Percentiles rank a stretch among this genome's conserved stretches.
phyloP scores from a whole-genome alignment of 305 asterid species.

The Rubia tinctorum region DNA sequence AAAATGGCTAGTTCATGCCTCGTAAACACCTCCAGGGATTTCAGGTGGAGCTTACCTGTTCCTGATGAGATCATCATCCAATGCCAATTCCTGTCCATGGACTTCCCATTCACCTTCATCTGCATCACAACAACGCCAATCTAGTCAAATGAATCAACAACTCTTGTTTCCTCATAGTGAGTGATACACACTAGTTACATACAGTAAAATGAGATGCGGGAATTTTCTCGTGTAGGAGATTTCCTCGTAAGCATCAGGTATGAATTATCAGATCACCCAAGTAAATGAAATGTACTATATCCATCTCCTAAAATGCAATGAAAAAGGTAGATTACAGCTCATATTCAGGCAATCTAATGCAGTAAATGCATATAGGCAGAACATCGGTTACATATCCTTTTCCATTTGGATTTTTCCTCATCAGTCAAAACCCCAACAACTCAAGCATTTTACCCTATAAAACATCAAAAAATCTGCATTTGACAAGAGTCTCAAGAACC shows the following conservation, averaged over 20 bases:
- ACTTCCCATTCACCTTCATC: constrained; percentile 43
- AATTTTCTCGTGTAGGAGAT: no score
- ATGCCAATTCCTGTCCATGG: constrained; percentile 48
- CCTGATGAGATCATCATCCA: constrained; percentile 54
- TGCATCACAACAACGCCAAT: constrained; percentile 1
- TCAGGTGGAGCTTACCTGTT: constrained; percentile 36
- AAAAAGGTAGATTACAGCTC: neutral
- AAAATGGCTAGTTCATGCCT: constrained; percentile 33
- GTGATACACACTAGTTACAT: neutral
- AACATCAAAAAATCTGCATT: neutral
- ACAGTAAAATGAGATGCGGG: neutral
- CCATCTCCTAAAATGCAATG: neutral
- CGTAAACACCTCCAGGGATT: no score
- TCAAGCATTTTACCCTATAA: no score
- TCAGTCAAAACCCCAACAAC: neutral
- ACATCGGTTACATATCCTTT: neutral
- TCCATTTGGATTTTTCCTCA: no score
- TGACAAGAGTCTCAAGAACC: neutral
- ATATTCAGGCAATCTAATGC: neutral
- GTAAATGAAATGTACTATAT: no score
- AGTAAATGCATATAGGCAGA: neutral
- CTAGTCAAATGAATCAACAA: neutral
- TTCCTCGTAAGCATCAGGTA: no score
- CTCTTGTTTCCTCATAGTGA: neutral
- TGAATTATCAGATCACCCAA: no score